phyloP scores from a whole-genome alignment of 495 filamentous ascomycete species.

The Halenospora varia region DNA sequence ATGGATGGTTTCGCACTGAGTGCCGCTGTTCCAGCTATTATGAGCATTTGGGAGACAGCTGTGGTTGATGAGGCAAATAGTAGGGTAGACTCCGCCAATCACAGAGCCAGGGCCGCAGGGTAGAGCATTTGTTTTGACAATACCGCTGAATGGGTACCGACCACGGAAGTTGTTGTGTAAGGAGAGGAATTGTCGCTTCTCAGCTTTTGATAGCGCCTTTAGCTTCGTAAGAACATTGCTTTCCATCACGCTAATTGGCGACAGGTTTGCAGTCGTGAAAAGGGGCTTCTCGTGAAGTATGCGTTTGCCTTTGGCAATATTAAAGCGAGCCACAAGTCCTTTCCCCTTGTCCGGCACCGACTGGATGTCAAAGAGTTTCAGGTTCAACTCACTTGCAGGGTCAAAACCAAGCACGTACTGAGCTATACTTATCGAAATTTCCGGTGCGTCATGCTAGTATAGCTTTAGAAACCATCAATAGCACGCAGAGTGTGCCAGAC shows the following conservation, averaged over 20 bases:
- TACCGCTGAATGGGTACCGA: slow-evolving; percentile 30
- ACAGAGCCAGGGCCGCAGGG: slow-evolving; percentile 27
- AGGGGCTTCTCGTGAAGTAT: slow-evolving; percentile 37
- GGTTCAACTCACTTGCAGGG: slow-evolving; percentile 11
- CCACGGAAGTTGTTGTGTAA: slow-evolving; percentile 39
- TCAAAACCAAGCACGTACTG: slow-evolving; percentile 12
- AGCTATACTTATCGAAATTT: slow-evolving; percentile 16
- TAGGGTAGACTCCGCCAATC: slow-evolving; percentile 32
- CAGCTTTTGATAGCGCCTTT: slow-evolving; percentile 29
- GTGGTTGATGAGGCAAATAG: slow-evolving; percentile 36
- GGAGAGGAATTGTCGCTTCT: slow-evolving; percentile 37
- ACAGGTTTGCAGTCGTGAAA: slow-evolving; percentile 25
- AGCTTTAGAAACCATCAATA: not conserved
- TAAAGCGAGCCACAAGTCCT: slow-evolving; percentile 31
- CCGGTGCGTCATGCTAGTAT: slow-evolving; percentile 13
- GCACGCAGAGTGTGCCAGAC: too few species aligned
- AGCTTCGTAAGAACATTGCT: slow-evolving; percentile 28
- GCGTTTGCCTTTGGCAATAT: slow-evolving; percentile 34
- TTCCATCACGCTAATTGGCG: slow-evolving; percentile 22
- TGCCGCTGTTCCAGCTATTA: slow-evolving; percentile 33
- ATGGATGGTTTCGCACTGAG: slow-evolving; percentile 31
- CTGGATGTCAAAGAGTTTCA: slow-evolving; percentile 28
- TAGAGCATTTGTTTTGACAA: slow-evolving; percentile 35
- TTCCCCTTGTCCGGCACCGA: slow-evolving; percentile 33
- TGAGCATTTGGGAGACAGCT: slow-evolving; percentile 39